Conservation (phyloP, 2,329 filamentous ascomycete species). For the Aspergillus chevalieri region DNA sequence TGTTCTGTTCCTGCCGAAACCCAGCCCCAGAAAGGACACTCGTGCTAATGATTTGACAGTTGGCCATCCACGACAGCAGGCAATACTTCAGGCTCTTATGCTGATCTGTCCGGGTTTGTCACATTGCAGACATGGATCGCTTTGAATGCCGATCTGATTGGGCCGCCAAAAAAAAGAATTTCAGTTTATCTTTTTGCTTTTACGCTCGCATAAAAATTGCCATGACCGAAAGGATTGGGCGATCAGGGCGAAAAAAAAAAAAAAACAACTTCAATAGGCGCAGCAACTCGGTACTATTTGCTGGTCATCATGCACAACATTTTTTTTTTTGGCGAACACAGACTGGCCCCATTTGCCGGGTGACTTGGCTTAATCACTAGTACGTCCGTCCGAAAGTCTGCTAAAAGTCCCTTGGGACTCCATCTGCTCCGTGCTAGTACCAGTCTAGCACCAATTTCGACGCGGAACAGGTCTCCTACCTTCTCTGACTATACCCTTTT, state of each 20-base stretch:
- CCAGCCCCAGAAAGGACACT: not conserved
- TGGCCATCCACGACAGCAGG: not conserved
- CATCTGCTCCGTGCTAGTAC: not conserved
- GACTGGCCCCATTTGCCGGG: not conserved
- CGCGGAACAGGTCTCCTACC: not conserved
- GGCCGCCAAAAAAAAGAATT: not conserved
- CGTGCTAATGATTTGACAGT: not conserved
- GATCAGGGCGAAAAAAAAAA: not conserved
- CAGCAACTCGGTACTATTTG: not conserved
- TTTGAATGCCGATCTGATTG: not conserved
- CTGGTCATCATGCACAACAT: not conserved
- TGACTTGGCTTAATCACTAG: not conserved
- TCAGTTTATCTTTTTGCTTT: not conserved
- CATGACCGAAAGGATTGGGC: not conserved
- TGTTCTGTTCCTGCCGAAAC: not conserved
- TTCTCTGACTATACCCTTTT: not conserved
- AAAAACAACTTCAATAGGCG: not conserved
- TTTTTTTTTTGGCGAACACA: not conserved
- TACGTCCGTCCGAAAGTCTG: not conserved
- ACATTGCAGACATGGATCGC: not conserved
- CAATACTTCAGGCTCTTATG: not conserved
- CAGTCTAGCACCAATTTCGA: not conserved
- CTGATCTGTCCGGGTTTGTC: not conserved
- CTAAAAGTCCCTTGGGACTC: too few relatives aligned
- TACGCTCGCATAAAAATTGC: not conserved